Conservation (phyloP, 805 yeast species). For the Komagataella phaffii region DNA sequence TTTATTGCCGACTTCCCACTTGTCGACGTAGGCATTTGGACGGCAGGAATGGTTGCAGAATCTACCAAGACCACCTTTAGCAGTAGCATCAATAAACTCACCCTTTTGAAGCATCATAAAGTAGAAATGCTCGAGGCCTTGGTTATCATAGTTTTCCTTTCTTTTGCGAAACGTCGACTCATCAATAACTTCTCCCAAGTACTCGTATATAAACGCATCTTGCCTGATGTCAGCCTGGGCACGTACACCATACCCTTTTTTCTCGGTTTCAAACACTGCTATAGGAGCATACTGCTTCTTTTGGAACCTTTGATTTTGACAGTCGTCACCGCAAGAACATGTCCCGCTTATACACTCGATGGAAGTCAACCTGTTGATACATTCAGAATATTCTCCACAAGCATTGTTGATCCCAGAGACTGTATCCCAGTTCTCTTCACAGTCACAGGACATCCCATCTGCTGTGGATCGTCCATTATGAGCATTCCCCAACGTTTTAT, state of each 20-base stretch:
- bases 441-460: slow-evolving; percentile 87
- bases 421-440: slow-evolving; percentile 35
- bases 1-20: slow-evolving; percentile 92
- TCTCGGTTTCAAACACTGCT: slow-evolving; percentile 71
- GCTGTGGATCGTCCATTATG: slow-evolving; percentile 38
- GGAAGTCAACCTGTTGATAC: slow-evolving; percentile 85
- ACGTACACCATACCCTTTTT: slow-evolving; percentile 83
- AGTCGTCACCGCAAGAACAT: slow-evolving; percentile 63
- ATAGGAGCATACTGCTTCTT: slow-evolving; percentile 56
- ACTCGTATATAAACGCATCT: slow-evolving; percentile 75
- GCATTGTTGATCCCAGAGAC: slow-evolving; percentile 36
- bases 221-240: slow-evolving; percentile 46
- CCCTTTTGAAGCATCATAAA: slow-evolving; percentile 93
- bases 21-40: slow-evolving; percentile 91
- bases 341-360: slow-evolving; percentile 75
- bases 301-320: slow-evolving; percentile 87
- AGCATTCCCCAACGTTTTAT: slow-evolving; percentile 49
- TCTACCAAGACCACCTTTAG: slow-evolving; percentile 76
- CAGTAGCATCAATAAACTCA: slow-evolving; percentile 91
- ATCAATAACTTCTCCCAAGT: slow-evolving; percentile 87
- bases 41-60: slow-evolving; percentile 92
- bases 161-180: slow-evolving; percentile 63
- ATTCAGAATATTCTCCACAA: slow-evolving; percentile 76
- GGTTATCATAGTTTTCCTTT: slow-evolving; percentile 59
- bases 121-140: slow-evolving; percentile 69